Evolutionary conservation across 495 filamentous ascomycete species (phyloP), one percentile per base, ranked within the genome.

Genomic region (Daldinia childiae): DNA sequence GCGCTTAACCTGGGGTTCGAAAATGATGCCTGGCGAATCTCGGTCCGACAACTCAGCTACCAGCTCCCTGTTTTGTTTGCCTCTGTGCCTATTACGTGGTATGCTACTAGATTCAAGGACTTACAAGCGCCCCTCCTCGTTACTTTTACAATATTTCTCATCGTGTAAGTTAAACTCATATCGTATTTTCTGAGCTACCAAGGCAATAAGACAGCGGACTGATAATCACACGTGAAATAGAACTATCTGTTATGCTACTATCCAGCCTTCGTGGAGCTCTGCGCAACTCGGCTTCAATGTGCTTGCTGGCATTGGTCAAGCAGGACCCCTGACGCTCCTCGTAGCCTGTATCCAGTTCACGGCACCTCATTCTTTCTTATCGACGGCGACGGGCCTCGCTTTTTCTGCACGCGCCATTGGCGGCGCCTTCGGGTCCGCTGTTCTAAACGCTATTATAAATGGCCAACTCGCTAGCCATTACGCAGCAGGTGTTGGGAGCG

Each of bases 391-490:
- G 1, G 86, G 85, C 2, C 79, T 88, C 0, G 84, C 82, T 14
- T 87, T 87, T 78, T 85, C 83, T 6, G 84, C 85, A 9, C 74
- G 84, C 32, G 85, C 85, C 24, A 84, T 88, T 61, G 84, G 85
- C 29, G 84, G 85, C 26, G 86, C 86, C 0, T 87, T 87, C 59
- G 85, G 84, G 0, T 85, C 82, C 1, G 85, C 85, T 3, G 83
- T 86, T n/a, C 76, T 88, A 6, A 79, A 84, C 62, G 83, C 84
- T 19, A 86, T 88, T 54, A 84, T 86, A 61, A 86, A 87, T 64
- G 78, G 80, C 55, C 81, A 83, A 15, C 62, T 87, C 5, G 60
- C 69, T 4, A 77, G 80, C 15, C 71, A 79, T 56, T 84, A 83
- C 56, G 81, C 75, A 4, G 69, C 77, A 0, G 76, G 74, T 9